Percentiles rank a stretch among this genome's conserved stretches.
Conservation (phyloP, 306 rosid species). For the Lathyrus aphaca region DNA sequence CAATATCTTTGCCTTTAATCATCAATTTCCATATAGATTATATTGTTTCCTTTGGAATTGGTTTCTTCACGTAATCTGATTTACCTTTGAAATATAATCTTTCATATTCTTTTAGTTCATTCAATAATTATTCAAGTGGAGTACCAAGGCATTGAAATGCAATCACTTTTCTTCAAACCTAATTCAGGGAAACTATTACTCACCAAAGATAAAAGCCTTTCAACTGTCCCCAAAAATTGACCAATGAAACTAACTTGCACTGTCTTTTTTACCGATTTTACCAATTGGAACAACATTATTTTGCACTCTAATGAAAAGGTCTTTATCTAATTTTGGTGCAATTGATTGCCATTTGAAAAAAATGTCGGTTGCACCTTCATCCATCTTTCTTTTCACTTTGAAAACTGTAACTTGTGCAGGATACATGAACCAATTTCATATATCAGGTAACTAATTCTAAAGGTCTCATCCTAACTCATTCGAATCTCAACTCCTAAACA, state of each 20-base stretch:
- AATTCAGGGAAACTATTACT: conserved; percentile 48
- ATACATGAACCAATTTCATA: conserved; percentile 53
- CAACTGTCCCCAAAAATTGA: conserved; percentile 41
- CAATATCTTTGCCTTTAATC: not conserved
- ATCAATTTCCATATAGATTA: conserved; percentile 26
- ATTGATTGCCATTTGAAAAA: conserved; percentile 56
- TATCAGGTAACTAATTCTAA: no score
- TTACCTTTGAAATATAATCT: accelerated
- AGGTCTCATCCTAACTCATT: no score
- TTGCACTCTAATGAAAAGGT: conserved; percentile 43
- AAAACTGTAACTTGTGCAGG: conserved; percentile 60
- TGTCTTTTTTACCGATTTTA: not conserved
- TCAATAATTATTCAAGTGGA: conserved; percentile 13
- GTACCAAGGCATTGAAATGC: conserved; percentile 50
- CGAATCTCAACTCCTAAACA: no score
- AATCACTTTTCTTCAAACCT: conserved; percentile 47
- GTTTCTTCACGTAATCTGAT: conserved; percentile 43
- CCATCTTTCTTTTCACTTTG: conserved; percentile 37
- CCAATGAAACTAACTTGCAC: conserved; percentile 42
- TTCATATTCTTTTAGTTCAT: not conserved
- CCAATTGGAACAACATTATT: not conserved
- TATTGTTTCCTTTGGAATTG: conserved; percentile 35
- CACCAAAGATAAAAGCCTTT: conserved; percentile 39
- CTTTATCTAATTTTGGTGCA: conserved; percentile 41
- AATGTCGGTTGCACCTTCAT: conserved; percentile 46